Evolutionary conservation across 140 eudicot genomes (phyloP).

Genomic region (Erigeron philadelphicus): DNA sequence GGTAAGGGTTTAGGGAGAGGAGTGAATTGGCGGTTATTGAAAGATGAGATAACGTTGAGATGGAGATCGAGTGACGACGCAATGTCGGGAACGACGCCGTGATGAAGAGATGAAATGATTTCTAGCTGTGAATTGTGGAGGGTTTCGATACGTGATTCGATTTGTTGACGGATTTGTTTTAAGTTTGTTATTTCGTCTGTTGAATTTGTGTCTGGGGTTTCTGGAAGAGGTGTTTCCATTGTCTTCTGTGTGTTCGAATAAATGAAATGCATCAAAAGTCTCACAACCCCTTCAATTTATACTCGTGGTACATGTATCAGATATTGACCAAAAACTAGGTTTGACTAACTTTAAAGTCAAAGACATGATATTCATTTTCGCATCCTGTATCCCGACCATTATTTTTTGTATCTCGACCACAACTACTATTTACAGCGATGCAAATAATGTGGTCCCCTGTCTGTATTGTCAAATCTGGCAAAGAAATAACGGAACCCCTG

Average conservation of each 20-base stretch:
- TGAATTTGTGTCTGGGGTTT: constrained; percentile 26
- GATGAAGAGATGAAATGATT: constrained; percentile 70
- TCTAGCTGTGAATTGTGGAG: constrained; percentile 60
- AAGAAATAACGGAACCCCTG: no score
- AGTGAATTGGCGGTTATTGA: constrained; percentile 54
- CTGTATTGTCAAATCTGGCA: no score
- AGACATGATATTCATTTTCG: no score
- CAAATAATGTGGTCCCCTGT: no score
- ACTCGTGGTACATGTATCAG: background rate
- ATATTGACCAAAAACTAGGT: no score
- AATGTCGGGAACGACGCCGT: constrained; percentile 61
- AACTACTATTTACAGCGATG: no score
- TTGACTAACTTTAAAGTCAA: no score
- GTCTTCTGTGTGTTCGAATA: background rate
- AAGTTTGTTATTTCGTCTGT: constrained; percentile 40
- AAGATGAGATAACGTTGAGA: constrained; percentile 62
- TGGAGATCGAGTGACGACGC: constrained; percentile 71
- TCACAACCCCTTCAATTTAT: constrained; percentile 1
- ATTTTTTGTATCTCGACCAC: no score
- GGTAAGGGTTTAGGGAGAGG: constrained; percentile 67
- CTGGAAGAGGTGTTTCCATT: constrained; percentile 39
- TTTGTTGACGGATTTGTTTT: constrained; percentile 57
- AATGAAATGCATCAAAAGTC: background rate
- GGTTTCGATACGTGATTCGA: constrained; percentile 59
- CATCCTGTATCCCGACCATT: no score